phyloP scores from a whole-genome alignment of 441 rosid species.

The Gossypium aridum region DNA sequence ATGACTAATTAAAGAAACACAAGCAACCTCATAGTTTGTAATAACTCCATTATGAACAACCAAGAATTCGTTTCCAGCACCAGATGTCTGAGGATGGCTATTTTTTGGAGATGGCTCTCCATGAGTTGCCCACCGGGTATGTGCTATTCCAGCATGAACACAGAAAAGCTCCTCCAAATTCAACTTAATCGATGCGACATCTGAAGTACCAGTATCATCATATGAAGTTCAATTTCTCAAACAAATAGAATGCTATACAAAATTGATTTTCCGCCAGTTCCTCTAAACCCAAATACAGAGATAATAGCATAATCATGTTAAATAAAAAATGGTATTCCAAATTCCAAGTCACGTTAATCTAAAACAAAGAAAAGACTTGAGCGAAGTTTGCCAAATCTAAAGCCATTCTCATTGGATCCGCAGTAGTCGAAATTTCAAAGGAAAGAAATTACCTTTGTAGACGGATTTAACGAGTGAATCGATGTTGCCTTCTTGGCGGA shows the following conservation, averaged over 20 bases:
- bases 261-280: not conserved
- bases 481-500: slow-evolving; percentile 47
- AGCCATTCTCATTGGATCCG: not conserved
- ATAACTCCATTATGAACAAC: slow-evolving; percentile 66
- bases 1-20: not conserved
- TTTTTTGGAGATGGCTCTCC: slow-evolving; percentile 61
- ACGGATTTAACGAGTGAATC: slow-evolving; percentile 65
- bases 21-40: slow-evolving; percentile 44
- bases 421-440: not conserved
- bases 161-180: slow-evolving; percentile 45
- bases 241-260: not conserved
- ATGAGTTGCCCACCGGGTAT: slow-evolving; percentile 76
- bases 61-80: slow-evolving; percentile 45
- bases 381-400: not conserved
- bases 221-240: not conserved
- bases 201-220: slow-evolving; percentile 21
- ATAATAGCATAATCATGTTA: not conserved
- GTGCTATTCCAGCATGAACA: slow-evolving; percentile 59
- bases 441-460: slow-evolving; percentile 30
- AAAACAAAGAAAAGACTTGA: slow-evolving; percentile 1
- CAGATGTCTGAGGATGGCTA: slow-evolving; percentile 57
- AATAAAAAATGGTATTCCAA: not conserved
- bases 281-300: not conserved
- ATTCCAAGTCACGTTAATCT: not conserved
- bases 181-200: slow-evolving; percentile 34